A percentile compares a stretch with the other conserved stretches of the same genome.
phyloP scores from a whole-genome alignment of 495 filamentous ascomycete genomes.

The Penicillium steckii region DNA sequence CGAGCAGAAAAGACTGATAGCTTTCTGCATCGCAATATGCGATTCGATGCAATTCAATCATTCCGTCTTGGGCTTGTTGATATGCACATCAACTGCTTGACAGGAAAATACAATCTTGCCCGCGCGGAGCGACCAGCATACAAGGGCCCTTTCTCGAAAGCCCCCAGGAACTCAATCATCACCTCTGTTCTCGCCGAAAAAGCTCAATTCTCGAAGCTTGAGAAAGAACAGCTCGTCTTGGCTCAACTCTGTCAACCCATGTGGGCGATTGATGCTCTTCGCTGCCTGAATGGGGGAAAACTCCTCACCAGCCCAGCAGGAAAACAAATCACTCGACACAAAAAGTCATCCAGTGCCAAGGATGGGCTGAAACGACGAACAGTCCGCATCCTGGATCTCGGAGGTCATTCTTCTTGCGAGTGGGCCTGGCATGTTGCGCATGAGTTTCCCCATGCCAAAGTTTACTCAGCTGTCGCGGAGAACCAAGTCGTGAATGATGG shows the following conservation, averaged over 20 bases:
- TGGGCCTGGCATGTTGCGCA: constrained; percentile 94
- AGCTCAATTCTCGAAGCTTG: constrained; percentile 52
- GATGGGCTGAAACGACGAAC: constrained; percentile 17
- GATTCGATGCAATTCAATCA: constrained; percentile 87
- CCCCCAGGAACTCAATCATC: constrained; percentile 51
- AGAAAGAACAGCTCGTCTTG: constrained; percentile 77
- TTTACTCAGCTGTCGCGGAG: constrained; percentile 81
- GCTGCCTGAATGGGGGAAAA: constrained; percentile 74
- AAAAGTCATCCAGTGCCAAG: neutral
- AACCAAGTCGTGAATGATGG: constrained; percentile 64
- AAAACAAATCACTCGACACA: constrained; percentile 44
- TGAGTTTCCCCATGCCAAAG: constrained; percentile 77
- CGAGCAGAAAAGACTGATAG: constrained; percentile 63
- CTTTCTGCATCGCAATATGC: constrained; percentile 77
- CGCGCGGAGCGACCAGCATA: constrained; percentile 46
- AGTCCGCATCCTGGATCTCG: constrained; percentile 78
- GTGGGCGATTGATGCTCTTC: constrained; percentile 80
- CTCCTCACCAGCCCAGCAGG: constrained; percentile 75
- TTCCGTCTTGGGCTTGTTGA: constrained; percentile 65
- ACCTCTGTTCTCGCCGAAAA: constrained; percentile 41
- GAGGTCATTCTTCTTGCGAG: constrained; percentile 79
- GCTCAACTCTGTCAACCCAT: constrained; percentile 69
- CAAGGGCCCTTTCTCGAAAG: constrained; percentile 50
- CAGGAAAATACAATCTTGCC: constrained; percentile 69
- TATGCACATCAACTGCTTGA: constrained; percentile 67